Evolutionary conservation across 2,329 filamentous ascomycete genomes (phyloP).

Genomic region (Colletotrichum shisoi): DNA sequence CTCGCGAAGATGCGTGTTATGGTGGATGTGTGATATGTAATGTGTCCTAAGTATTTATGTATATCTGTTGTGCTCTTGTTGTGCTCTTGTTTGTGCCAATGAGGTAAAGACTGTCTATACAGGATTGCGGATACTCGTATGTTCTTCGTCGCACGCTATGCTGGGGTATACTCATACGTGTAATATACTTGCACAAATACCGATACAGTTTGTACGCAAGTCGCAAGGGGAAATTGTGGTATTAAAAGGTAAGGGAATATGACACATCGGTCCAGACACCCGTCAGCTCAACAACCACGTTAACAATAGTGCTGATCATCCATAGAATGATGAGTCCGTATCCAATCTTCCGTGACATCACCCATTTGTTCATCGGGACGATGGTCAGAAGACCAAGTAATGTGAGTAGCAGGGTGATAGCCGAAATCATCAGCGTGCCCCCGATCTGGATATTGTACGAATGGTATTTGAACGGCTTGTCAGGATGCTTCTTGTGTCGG

Average conservation of each 20-base stretch:
- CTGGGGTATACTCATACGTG: constrained; percentile 25
- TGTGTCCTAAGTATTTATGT: constrained; percentile 18
- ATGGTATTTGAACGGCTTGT: constrained; percentile 69
- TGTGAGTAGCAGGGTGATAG: constrained; percentile 82
- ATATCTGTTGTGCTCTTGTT: neutral
- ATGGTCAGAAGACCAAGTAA: constrained; percentile 78
- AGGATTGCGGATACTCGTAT: constrained; percentile 3
- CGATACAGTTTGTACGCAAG: constrained; percentile 21
- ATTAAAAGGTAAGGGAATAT: constrained; percentile 31
- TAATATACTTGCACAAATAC: constrained; percentile 25
- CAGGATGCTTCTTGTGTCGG: constrained; percentile 72
- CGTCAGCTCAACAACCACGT: constrained; percentile 80
- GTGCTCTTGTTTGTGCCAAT: neutral
- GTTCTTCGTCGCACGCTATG: constrained; percentile 30
- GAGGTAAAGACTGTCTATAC: constrained; percentile 29
- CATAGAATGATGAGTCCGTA: constrained; percentile 82
- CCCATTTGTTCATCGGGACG: constrained; percentile 86
- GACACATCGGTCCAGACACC: constrained; percentile 58
- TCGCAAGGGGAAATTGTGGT: neutral
- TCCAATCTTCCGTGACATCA: constrained; percentile 83
- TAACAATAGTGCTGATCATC: constrained; percentile 79
- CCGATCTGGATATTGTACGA: constrained; percentile 86
- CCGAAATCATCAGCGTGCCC: constrained; percentile 83
- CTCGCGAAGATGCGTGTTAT: neutral
- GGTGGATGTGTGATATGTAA: constrained; percentile 6